Evolutionary conservation across 2,329 filamentous ascomycete species (phyloP).

Genomic region (Septoria linicola): DNA sequence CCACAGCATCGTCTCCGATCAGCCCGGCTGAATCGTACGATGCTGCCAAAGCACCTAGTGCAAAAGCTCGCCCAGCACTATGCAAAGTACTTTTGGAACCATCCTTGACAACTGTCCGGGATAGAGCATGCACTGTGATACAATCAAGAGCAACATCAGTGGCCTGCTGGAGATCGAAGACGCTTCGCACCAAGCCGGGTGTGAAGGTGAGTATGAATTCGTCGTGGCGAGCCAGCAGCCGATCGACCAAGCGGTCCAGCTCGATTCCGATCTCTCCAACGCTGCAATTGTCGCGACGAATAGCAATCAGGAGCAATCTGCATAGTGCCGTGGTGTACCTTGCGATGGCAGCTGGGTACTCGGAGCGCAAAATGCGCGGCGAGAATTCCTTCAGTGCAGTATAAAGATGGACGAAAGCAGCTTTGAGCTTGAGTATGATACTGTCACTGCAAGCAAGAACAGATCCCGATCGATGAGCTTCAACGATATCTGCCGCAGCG

Average conservation of each 20-base stretch:
- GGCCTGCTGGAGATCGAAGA: conserved; percentile 21
- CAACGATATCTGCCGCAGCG: conserved; percentile 13
- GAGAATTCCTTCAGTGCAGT: conserved; percentile 25
- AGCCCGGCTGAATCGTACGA: conserved; percentile 21
- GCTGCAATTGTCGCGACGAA: not conserved
- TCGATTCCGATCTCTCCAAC: conserved; percentile 4
- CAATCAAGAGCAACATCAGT: conserved; percentile 21
- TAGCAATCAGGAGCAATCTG: not conserved
- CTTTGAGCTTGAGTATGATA: not conserved
- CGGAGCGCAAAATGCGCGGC: conserved; percentile 31
- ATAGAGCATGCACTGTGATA: conserved; percentile 24
- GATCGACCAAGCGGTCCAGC: conserved; percentile 28
- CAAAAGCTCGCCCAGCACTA: conserved; percentile 46
- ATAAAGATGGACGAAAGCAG: conserved; percentile 13
- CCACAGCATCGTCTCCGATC: conserved; percentile 20
- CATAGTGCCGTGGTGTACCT: conserved; percentile 28
- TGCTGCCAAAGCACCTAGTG: conserved; percentile 42
- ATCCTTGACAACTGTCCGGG: conserved; percentile 31
- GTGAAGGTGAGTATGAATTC: conserved; percentile 27
- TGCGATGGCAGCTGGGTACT: conserved; percentile 31
- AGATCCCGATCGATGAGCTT: not conserved
- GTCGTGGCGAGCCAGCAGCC: conserved; percentile 34
- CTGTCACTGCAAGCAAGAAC: not conserved
- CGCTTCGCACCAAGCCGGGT: conserved; percentile 26
- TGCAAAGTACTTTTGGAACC: conserved; percentile 42